These are phyloP conservation scores for Polyporus tsugae DNA, from an alignment of 1,284 basidiomycete species.

Conservation along the genomic window DNA sequence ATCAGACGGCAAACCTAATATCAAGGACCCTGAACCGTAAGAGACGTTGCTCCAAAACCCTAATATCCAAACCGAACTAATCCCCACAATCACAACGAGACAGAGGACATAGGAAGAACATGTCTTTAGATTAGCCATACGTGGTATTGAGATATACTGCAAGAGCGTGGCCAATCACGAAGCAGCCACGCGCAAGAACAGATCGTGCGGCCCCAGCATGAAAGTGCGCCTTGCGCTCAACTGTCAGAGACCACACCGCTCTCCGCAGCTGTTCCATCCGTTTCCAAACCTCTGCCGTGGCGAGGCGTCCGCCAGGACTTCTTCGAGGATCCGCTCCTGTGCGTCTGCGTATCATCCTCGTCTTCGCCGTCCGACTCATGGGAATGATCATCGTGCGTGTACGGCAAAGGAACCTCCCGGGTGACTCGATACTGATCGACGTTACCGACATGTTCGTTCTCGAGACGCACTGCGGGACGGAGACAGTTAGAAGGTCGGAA, in stretches of 20 bases:
- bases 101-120: neutral
- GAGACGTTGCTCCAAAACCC: neutral
- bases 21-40: neutral
- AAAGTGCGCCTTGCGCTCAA: neutral
- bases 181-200: neutral
- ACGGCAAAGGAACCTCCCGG: slow-evolving; percentile 80
- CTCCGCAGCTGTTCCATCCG: slow-evolving; percentile 20
- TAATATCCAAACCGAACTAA: neutral
- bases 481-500: neutral
- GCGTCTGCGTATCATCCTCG: slow-evolving; percentile 45
- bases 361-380: slow-evolving; percentile 48
- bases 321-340: slow-evolving; percentile 28
- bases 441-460: slow-evolving; percentile 89
- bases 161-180: neutral
- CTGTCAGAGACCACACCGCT: slow-evolving; percentile 7
- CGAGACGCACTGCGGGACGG: slow-evolving; percentile 67
- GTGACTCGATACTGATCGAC: slow-evolving; percentile 88
- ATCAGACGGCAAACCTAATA: neutral
- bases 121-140: neutral
- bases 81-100: neutral
- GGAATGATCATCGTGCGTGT: slow-evolving; percentile 57
- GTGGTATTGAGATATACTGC: neutral
- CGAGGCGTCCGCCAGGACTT: slow-evolving; percentile 35
- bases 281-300: slow-evolving; percentile 14
- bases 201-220: neutral